phyloP scores from a whole-genome alignment of 768 basidiomycete species.

The Mrakia frigida region DNA sequence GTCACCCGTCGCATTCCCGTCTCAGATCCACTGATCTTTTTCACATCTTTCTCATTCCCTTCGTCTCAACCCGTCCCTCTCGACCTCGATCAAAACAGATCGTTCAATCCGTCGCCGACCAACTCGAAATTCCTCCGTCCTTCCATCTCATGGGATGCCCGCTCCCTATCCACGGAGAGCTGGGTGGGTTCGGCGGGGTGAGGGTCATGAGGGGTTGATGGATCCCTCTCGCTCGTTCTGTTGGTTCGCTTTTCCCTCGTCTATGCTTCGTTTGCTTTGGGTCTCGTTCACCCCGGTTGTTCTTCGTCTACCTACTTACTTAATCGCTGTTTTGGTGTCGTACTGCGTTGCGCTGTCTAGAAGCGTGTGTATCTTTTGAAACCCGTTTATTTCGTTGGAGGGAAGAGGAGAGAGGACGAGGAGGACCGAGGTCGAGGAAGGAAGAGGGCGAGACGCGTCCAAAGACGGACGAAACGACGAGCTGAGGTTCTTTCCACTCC shows the following conservation, averaged over 20 bases:
- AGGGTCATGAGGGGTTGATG: conserved; percentile 11
- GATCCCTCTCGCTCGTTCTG: background rate
- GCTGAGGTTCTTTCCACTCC: too few relatives aligned
- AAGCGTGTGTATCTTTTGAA: too few relatives aligned
- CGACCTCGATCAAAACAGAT: conserved; percentile 8
- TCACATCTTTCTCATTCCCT: background rate
- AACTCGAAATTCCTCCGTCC: conserved; percentile 26
- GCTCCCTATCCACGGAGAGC: conserved; percentile 3
- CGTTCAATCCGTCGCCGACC: conserved; percentile 4
- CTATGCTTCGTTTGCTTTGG: background rate
- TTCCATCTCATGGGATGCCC: conserved; percentile 32
- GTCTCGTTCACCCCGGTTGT: background rate
- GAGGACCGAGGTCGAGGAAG: too few relatives aligned
- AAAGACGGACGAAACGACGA: too few relatives aligned
- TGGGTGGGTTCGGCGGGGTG: conserved; percentile 23
- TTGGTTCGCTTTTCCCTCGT: background rate
- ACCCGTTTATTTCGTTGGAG: too few relatives aligned
- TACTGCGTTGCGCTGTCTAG: too few relatives aligned
- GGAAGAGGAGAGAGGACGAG: too few relatives aligned
- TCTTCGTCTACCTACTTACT: background rate
- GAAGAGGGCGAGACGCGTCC: too few relatives aligned
- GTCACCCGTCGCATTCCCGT: too few relatives aligned
- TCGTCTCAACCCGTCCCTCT: background rate
- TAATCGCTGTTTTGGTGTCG: background rate
- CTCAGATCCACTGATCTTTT: too few relatives aligned